Evolutionary conservation across 2,329 filamentous ascomycete species (phyloP).

Genomic region (Neonectria hederae): DNA sequence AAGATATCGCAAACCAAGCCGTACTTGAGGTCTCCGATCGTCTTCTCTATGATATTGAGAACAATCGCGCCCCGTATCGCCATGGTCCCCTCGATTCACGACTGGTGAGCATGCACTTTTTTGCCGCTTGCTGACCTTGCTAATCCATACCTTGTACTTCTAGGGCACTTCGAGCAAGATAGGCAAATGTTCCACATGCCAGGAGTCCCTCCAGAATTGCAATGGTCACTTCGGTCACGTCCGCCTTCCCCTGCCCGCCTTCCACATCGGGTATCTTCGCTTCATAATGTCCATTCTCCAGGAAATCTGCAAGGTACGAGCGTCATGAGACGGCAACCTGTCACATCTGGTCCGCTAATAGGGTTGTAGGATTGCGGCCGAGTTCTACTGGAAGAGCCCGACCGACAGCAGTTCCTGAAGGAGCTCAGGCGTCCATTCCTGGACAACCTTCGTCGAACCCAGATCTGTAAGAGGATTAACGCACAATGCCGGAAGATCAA

Average conservation of each 20-base stretch:
- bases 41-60: conserved; percentile 89
- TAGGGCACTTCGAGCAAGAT: conserved; percentile 86
- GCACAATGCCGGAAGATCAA: conserved; percentile 90
- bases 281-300: conserved; percentile 92
- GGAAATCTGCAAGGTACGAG: conserved; percentile 83
- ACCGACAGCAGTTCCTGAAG: conserved; percentile 80
- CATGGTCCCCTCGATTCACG: conserved; percentile 90
- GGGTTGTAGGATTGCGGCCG: conserved; percentile 74
- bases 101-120: conserved; percentile 60
- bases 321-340: not conserved
- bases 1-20: conserved; percentile 94
- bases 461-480: conserved; percentile 87
- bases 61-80: conserved; percentile 76
- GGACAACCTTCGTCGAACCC: conserved; percentile 86
- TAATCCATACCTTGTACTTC: conserved; percentile 1
- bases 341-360: conserved; percentile 15
- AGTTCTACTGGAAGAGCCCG: conserved; percentile 82
- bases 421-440: conserved; percentile 82
- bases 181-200: conserved; percentile 83
- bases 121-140: not conserved
- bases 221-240: conserved; percentile 97
- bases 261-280: conserved; percentile 96
- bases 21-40: conserved; percentile 95
- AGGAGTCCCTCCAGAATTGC: conserved; percentile 81
- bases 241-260: conserved; percentile 87